Percentiles rank a stretch among this genome's conserved stretches.
These are phyloP conservation scores for Aspergillus sp. DNA, from an alignment of 2,329 filamentous ascomycete species.

Conservation along the genomic window DNA sequence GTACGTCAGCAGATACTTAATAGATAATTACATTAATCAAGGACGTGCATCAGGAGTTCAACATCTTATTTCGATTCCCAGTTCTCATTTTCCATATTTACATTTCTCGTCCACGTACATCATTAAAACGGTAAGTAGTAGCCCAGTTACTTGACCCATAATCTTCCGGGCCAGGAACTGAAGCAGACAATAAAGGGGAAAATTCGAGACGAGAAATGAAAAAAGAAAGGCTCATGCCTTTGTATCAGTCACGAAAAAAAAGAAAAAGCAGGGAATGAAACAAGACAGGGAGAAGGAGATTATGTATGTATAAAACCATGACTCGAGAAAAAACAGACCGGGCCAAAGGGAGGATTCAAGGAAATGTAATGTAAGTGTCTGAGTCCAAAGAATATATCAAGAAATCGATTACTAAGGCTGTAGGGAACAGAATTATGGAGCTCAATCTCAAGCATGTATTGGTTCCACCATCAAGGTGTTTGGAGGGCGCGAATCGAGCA, in stretches of 20 bases:
- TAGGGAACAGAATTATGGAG: constrained; percentile 4
- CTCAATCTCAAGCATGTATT: constrained; percentile 16
- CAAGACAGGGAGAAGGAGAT: constrained; percentile 2
- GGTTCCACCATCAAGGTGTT: constrained; percentile 35
- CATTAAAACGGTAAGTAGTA: constrained; percentile 34
- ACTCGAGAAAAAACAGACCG: constrained; percentile 11
- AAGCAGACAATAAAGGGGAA: constrained; percentile 10
- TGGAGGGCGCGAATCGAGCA: constrained; percentile 18
- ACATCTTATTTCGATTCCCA: constrained; percentile 17
- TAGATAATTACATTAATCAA: not conserved
- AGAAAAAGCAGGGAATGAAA: not conserved
- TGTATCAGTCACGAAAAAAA: not conserved
- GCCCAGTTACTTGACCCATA: constrained; percentile 27
- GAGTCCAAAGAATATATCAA: constrained; percentile 10
- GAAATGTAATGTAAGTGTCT: not conserved
- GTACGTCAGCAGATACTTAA: not conserved
- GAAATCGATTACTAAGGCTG: constrained; percentile 12
- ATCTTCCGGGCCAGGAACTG: constrained; percentile 17
- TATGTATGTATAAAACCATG: constrained; percentile 20
- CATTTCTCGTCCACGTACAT: constrained; percentile 35
- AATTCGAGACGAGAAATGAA: not conserved
- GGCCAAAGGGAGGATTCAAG: not conserved
- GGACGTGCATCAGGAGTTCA: not conserved
- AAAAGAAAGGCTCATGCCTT: not conserved
- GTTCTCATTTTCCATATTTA: constrained; percentile 30